phyloP scores from a whole-genome alignment of 78 protist species.

The Bigelowiella natans region DNA sequence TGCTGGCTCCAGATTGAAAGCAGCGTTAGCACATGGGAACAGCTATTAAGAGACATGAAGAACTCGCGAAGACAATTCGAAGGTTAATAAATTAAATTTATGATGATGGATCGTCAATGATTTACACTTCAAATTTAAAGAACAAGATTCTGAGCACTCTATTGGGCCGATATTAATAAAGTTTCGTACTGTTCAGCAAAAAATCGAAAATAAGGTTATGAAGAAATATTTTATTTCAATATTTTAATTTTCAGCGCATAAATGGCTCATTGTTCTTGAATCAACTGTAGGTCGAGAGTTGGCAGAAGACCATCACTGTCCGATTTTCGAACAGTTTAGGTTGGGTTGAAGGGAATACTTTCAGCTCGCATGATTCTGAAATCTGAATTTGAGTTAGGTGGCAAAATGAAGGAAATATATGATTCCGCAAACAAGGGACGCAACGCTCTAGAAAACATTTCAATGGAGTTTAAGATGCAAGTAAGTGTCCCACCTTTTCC shows the following conservation, averaged over 20 bases:
- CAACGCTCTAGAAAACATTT: background rate
- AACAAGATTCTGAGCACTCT: background rate
- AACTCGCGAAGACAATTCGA: too few relatives aligned
- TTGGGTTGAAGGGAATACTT: too few relatives aligned
- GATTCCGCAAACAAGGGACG: background rate
- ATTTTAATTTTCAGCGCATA: too few relatives aligned
- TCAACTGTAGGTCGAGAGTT: background rate
- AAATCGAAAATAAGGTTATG: background rate
- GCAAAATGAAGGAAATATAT: background rate
- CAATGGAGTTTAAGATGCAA: background rate
- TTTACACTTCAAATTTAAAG: background rate
- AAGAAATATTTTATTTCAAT: too few relatives aligned
- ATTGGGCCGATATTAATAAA: slow-evolving; percentile 4
- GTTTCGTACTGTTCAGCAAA: background rate
- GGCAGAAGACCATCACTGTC: background rate
- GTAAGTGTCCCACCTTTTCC: too few relatives aligned
- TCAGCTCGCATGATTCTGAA: too few relatives aligned
- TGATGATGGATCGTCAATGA: too few relatives aligned
- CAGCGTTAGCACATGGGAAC: too few relatives aligned
- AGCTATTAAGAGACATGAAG: too few relatives aligned
- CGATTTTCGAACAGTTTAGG: background rate
- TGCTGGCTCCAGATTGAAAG: too few relatives aligned
- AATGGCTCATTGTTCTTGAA: too few relatives aligned
- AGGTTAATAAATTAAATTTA: too few relatives aligned
- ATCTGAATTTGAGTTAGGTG: background rate